Evolutionary conservation across 2,329 filamentous ascomycete species (phyloP).

Genomic region (Colletotrichum cuscutae): DNA sequence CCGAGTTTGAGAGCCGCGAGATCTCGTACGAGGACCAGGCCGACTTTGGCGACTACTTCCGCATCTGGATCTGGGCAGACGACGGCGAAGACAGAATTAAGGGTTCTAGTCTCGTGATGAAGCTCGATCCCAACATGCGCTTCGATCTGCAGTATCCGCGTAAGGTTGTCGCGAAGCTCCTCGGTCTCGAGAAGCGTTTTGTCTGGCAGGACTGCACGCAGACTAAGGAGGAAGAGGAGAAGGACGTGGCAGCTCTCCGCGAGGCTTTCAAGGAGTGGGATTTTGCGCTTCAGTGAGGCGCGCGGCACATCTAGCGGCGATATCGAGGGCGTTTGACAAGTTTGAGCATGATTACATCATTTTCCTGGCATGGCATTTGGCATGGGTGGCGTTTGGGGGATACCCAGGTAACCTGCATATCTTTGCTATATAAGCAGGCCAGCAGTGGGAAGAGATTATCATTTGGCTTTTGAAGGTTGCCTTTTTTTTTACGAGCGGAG

Average conservation of each 20-base stretch:
- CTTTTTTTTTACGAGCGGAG: neutral
- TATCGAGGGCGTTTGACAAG: neutral
- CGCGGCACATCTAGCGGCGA: too few species aligned
- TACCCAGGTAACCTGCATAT: constrained; percentile 30
- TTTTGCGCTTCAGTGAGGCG: constrained; percentile 66
- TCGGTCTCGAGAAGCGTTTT: constrained; percentile 80
- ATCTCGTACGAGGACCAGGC: constrained; percentile 62
- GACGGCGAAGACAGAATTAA: constrained; percentile 64
- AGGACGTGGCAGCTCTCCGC: constrained; percentile 83
- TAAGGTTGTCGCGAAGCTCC: constrained; percentile 86
- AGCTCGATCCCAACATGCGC: constrained; percentile 74
- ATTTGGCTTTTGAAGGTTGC: neutral
- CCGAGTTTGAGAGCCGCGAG: constrained; percentile 59
- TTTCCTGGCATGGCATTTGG: constrained; percentile 20
- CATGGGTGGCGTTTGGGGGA: constrained; percentile 31
- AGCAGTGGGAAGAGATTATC: neutral
- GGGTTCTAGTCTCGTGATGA: constrained; percentile 79
- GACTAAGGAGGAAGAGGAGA: constrained; percentile 78
- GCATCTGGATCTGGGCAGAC: constrained; percentile 81
- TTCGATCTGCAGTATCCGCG: constrained; percentile 95
- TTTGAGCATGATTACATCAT: neutral
- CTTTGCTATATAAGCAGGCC: constrained; percentile 3
- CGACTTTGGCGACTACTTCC: constrained; percentile 74
- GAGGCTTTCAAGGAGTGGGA: constrained; percentile 87
- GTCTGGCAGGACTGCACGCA: constrained; percentile 90